phyloP scores from a whole-genome alignment of 306 rosid genomes.

The Datisca glomerata region DNA sequence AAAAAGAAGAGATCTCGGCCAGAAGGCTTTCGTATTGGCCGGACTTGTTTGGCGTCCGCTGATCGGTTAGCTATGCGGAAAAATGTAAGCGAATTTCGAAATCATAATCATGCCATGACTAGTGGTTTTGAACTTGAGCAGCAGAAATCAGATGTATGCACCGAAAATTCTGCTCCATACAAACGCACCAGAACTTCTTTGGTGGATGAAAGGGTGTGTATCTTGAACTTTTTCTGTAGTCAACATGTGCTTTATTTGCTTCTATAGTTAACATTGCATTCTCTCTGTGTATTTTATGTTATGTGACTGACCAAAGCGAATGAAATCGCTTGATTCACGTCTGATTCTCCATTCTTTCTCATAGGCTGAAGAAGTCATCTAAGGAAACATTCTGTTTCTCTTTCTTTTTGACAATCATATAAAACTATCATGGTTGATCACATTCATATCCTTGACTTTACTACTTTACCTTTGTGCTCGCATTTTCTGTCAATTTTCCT shows the following conservation, averaged over 20 bases:
- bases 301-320: too few relatives aligned
- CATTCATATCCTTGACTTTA: too few relatives aligned
- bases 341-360: too few relatives aligned
- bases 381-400: too few relatives aligned
- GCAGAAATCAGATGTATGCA: slow-evolving; percentile 77
- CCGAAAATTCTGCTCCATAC: slow-evolving; percentile 57
- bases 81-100: slow-evolving; percentile 62
- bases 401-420: too few relatives aligned
- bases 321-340: too few relatives aligned
- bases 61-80: slow-evolving; percentile 66
- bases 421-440: too few relatives aligned
- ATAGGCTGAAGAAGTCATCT: too few relatives aligned
- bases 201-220: slow-evolving; percentile 86
- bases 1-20: slow-evolving; percentile 92
- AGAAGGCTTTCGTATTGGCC: slow-evolving; percentile 58
- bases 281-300: too few relatives aligned
- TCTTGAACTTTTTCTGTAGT: slow-evolving; percentile 25
- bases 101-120: slow-evolving; percentile 51
- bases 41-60: slow-evolving; percentile 43
- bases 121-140: slow-evolving; percentile 80
- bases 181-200: slow-evolving; percentile 95
- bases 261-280: too few relatives aligned
- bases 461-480: too few relatives aligned
- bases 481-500: too few relatives aligned
- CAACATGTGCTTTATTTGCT: neutral